These are phyloP conservation scores for Ogataea haglerorum DNA, from an alignment of 805 yeast species.

Conservation along the genomic window DNA sequence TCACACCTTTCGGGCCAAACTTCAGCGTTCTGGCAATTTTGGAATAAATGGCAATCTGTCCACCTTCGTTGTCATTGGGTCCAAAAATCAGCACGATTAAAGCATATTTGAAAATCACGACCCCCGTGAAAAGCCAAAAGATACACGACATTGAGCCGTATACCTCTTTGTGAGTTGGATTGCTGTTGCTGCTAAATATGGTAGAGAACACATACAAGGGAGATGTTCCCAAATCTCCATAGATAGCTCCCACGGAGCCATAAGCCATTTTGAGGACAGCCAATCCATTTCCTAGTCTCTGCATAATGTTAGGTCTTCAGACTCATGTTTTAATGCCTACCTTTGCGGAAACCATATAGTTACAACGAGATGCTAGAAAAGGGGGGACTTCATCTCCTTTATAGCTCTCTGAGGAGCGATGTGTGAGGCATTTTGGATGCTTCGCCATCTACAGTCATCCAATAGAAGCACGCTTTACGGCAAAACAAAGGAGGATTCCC, in stretches of 20 bases:
- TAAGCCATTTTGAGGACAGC: slow-evolving; percentile 10
- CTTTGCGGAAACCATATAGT: background rate
- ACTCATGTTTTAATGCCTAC: background rate
- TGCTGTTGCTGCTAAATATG: slow-evolving; percentile 27
- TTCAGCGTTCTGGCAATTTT: slow-evolving; percentile 49
- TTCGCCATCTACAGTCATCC: background rate
- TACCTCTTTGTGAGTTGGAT: slow-evolving; percentile 39
- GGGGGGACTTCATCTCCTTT: background rate
- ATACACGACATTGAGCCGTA: slow-evolving; percentile 51
- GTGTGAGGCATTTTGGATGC: background rate
- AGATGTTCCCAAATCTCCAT: slow-evolving; percentile 62
- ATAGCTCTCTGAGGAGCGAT: background rate
- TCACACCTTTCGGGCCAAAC: slow-evolving; percentile 45
- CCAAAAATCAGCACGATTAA: slow-evolving; percentile 47
- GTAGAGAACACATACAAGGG: slow-evolving; percentile 50
- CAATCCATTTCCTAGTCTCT: slow-evolving; percentile 7
- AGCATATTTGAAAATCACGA: slow-evolving; percentile 51
- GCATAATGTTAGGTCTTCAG: background rate
- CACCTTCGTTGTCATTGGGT: slow-evolving; percentile 60
- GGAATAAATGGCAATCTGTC: slow-evolving; percentile 61
- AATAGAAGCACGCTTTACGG: background rate
- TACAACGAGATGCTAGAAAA: background rate
- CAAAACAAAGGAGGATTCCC: background rate
- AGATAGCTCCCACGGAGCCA: slow-evolving; percentile 54
- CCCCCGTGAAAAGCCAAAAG: slow-evolving; percentile 51